These are phyloP conservation scores for Rhododendron henanense DNA, from an alignment of 148 eudicot species.

Conservation along the genomic window DNA sequence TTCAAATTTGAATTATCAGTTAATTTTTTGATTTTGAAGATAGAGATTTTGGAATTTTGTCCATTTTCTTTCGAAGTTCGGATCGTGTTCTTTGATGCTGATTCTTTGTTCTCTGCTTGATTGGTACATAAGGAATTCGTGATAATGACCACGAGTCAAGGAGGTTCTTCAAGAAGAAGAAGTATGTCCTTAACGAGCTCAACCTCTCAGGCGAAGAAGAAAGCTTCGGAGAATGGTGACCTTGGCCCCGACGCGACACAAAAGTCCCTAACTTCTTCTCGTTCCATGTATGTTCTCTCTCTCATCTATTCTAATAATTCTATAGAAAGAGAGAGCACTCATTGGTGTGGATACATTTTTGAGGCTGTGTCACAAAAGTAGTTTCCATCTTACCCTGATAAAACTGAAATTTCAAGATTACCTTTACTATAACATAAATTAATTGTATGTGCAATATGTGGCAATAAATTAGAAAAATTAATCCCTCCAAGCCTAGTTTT, in stretches of 20 bases:
- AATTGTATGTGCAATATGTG: no score
- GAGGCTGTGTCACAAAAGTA: no score
- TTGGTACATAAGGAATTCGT: neutral
- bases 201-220: constrained; percentile 33
- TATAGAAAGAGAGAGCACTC: no score
- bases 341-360: no score
- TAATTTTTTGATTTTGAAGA: neutral
- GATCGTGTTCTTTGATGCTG: neutral
- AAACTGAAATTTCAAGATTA: no score
- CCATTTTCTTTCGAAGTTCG: neutral
- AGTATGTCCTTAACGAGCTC: constrained; percentile 23
- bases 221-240: constrained; percentile 31
- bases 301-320: neutral
- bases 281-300: constrained; percentile 49
- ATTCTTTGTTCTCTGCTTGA: constrained; percentile 3
- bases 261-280: constrained; percentile 38
- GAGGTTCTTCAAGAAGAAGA: constrained; percentile 40
- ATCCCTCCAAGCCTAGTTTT: neutral
- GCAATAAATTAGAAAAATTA: no score
- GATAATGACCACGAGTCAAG: constrained; percentile 33
- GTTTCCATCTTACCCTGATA: no score
- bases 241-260: constrained; percentile 17
- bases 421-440: no score
- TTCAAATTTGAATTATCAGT: neutral
- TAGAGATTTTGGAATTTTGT: neutral